Conservation (phyloP, 2,329 filamentous ascomycete genomes). For the Fusarium goolgardi region DNA sequence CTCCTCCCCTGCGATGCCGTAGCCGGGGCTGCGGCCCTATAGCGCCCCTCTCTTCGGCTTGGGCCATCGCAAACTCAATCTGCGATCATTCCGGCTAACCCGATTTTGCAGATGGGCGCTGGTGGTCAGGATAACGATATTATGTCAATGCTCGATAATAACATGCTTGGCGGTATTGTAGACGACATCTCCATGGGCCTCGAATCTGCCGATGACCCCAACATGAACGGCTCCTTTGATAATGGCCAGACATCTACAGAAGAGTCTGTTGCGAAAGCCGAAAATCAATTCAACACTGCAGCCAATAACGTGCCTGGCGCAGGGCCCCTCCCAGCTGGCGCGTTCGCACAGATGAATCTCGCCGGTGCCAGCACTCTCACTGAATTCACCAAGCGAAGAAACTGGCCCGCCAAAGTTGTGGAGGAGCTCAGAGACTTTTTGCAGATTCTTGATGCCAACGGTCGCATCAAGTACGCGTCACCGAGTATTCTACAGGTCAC, state of each 20-base stretch:
- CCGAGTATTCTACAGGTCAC: slow-evolving; percentile 80
- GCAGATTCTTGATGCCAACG: slow-evolving; percentile 86
- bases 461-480: slow-evolving; percentile 86
- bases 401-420: slow-evolving; percentile 90
- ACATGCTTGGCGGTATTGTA: slow-evolving; percentile 52
- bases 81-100: slow-evolving; percentile 36
- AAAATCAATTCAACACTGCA: slow-evolving; percentile 52
- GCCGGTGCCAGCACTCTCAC: slow-evolving; percentile 61
- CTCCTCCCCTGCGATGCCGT: slow-evolving; percentile 21
- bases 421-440: slow-evolving; percentile 91
- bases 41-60: slow-evolving; percentile 16
- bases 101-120: slow-evolving; percentile 43
- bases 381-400: slow-evolving; percentile 70
- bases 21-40: slow-evolving; percentile 35
- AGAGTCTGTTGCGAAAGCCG: slow-evolving; percentile 48
- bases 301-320: slow-evolving; percentile 56
- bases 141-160: slow-evolving; percentile 59
- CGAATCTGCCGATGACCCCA: slow-evolving; percentile 52
- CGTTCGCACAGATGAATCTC: slow-evolving; percentile 51
- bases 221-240: slow-evolving; percentile 39
- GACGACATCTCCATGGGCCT: slow-evolving; percentile 58
- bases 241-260: slow-evolving; percentile 44
- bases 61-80: slow-evolving; percentile 36
- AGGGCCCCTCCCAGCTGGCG: slow-evolving; percentile 56
- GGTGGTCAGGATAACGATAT: slow-evolving; percentile 53